phyloP scores from a whole-genome alignment of 352 stramenopile species.

The Pythium phragmitis region DNA sequence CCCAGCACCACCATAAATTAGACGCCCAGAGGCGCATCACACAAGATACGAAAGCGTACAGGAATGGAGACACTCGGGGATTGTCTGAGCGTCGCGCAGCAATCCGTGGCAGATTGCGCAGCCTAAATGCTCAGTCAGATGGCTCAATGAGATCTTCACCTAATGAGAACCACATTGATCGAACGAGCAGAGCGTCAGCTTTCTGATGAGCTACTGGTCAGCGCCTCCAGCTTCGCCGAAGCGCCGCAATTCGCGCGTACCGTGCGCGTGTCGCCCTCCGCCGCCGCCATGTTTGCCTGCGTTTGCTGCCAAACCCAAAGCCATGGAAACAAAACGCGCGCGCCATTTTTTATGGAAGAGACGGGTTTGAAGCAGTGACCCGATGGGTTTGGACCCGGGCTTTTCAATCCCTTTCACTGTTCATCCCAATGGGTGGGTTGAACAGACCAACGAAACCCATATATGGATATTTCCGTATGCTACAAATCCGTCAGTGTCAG shows the following conservation, averaged over 20 bases:
- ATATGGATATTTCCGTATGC: slow-evolving; percentile 18
- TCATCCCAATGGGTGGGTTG: not conserved
- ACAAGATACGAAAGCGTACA: slow-evolving; percentile 35
- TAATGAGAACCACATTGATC: slow-evolving; percentile 26
- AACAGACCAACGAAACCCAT: not conserved
- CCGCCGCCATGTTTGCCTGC: slow-evolving; percentile 12
- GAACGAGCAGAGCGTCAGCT: not conserved
- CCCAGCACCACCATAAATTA: not conserved
- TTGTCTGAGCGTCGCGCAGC: slow-evolving; percentile 74
- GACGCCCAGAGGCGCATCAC: not conserved
- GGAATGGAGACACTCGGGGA: slow-evolving; percentile 80
- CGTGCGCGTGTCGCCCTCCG: slow-evolving; percentile 31
- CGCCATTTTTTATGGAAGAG: not conserved
- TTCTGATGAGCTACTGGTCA: not conserved
- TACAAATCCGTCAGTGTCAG: not conserved
- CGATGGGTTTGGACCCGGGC: not conserved
- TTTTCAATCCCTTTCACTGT: not conserved
- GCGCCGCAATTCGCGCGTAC: slow-evolving; percentile 13
- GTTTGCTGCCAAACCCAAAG: not conserved
- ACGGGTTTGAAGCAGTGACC: not conserved
- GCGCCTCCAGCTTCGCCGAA: not conserved
- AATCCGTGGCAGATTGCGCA: slow-evolving; percentile 69
- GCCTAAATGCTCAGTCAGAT: slow-evolving; percentile 62
- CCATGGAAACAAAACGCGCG: slow-evolving; percentile 5
- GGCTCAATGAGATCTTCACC: slow-evolving; percentile 49